Base-by-base conservation (phyloP, 1,284 basidiomycete species). In the Cryptococcus sp. region DNA sequence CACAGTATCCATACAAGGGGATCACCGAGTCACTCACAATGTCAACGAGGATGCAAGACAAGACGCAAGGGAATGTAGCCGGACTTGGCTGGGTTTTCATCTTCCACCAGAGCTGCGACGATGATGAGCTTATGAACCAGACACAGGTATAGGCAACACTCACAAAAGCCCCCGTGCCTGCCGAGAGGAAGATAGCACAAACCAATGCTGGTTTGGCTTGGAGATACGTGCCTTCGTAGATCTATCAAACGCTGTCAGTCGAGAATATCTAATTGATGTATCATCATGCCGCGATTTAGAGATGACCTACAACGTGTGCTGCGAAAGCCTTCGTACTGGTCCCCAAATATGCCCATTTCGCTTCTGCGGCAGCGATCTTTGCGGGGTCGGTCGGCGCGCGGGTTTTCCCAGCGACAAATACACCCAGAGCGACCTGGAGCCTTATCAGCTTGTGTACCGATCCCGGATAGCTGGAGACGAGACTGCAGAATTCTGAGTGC, bases 1-100 rank as follows among this genome's bases (percentile, higher is more conserved):
- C 15, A 17, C 31, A 41, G n/a, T 16, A 22, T 22, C 16, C 13
- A 6, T 31, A 23, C 39, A 27, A 13, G 22, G 17, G 27, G 35
- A 25, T 39, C 19, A 40, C 16, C 13, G 16, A 19, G 41, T 8
- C 15, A 61, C 72, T 52, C 46, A 71, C 67, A 6, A 78, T 67
- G 49, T 76, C 75, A 40, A 76, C 65, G 6, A 78, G 63, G 19
- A 79, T 70, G 44, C 75, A 77, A 1, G 69, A 66, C 6, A 79
- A 56, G 5, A 79, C 78, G 10, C 77, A 52, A 0, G 76, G 71
- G 53, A 78, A 74, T 1, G 77, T 78, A 10, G 72, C 73, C 0
- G 78, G 76, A 53, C 72, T 73, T 5, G 78, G 78, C 47, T 73
- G 70, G 0, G 76, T 79, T 11, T 69, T 64, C 47, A 78, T 53